phyloP scores from a whole-genome alignment of 2,329 filamentous ascomycete genomes.

The Mollisia scopiformis region DNA sequence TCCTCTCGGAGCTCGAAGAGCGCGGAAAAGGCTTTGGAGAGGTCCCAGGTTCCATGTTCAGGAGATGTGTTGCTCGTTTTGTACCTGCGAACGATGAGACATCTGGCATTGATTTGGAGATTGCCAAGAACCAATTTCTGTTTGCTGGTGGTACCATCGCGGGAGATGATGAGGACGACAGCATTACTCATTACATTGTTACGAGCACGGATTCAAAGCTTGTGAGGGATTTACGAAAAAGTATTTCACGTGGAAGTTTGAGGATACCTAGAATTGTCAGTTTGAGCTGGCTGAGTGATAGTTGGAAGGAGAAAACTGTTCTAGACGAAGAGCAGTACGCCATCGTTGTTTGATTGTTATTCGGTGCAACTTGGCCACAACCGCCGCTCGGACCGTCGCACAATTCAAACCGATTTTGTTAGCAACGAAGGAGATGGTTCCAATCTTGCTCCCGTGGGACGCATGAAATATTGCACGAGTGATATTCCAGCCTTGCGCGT shows the following conservation, averaged over 20 bases:
- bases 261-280: slow-evolving; percentile 71
- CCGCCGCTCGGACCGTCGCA: too few relatives aligned
- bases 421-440: too few relatives aligned
- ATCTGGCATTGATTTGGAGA: slow-evolving; percentile 39
- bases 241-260: slow-evolving; percentile 46
- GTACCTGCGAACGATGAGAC: slow-evolving; percentile 40
- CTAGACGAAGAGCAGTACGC: slow-evolving; percentile 75
- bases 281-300: slow-evolving; percentile 74
- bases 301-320: slow-evolving; percentile 77
- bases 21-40: slow-evolving; percentile 55
- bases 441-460: too few relatives aligned
- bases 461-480: too few relatives aligned
- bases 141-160: slow-evolving; percentile 71
- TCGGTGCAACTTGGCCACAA: background rate
- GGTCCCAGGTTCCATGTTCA: slow-evolving; percentile 56
- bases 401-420: too few relatives aligned
- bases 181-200: slow-evolving; percentile 75
- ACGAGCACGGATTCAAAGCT: slow-evolving; percentile 44
- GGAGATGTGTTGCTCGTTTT: slow-evolving; percentile 44
- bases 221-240: slow-evolving; percentile 48
- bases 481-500: too few relatives aligned
- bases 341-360: slow-evolving; percentile 3
- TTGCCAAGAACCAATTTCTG: slow-evolving; percentile 59
- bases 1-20: slow-evolving; percentile 58
- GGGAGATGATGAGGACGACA: slow-evolving; percentile 51